These are phyloP conservation scores for Coemansia sp. DNA, from an alignment of 192 early-diverging fungal genomes.

Conservation along the genomic window DNA sequence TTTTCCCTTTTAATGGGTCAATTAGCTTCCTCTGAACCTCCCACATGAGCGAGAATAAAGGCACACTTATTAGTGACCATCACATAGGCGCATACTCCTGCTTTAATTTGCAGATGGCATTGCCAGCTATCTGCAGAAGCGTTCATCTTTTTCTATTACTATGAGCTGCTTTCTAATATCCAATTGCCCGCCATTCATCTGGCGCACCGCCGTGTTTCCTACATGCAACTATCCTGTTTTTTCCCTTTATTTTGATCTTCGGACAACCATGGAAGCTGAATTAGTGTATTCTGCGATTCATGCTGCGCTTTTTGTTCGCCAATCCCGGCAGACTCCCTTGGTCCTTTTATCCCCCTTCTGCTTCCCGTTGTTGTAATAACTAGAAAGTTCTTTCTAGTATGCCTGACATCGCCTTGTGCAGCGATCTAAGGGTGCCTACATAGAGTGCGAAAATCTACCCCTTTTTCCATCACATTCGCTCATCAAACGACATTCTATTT, in stretches of 20 bases:
- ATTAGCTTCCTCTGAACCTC: background rate
- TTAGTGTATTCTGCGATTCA: background rate
- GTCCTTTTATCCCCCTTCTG: background rate
- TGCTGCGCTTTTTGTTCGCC: background rate
- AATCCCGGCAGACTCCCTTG: too few relatives aligned
- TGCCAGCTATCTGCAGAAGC: background rate
- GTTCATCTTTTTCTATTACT: background rate
- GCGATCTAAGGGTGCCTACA: background rate
- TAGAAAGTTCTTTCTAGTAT: background rate
- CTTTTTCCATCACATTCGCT: background rate
- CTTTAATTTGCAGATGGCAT: constrained; percentile 2
- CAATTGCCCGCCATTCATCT: background rate
- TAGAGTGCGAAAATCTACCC: background rate
- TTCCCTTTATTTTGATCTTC: background rate
- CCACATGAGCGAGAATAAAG: background rate
- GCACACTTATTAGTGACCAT: background rate
- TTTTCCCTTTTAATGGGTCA: background rate
- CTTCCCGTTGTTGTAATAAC: background rate
- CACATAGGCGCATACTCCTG: background rate
- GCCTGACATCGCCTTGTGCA: background rate
- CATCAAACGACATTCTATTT: background rate
- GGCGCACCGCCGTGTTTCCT: background rate
- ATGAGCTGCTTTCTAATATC: background rate
- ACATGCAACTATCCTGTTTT: background rate
- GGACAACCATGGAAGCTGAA: background rate